Evolutionary conservation across 139 green algal species (phyloP), one percentile per base, ranked within the genome.

Genomic region (Nannochloris sp.): DNA sequence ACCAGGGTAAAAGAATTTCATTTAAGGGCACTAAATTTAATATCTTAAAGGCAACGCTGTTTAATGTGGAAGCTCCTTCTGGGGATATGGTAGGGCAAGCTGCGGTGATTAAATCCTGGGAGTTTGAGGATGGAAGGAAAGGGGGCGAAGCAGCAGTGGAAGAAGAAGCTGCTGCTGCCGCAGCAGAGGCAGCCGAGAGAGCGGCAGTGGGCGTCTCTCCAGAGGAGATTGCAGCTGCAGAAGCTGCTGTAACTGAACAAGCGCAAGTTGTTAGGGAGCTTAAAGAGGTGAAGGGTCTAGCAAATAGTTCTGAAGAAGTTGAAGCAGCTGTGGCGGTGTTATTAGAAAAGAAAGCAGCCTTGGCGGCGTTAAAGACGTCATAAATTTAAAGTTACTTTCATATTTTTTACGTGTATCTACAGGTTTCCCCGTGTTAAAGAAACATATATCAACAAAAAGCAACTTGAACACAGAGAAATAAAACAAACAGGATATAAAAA

Each of bases 101-200:
- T 3, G 65, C 68, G n/a, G 23, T 60, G 13, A 57, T 75, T 25
- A 30, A 25, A n/a, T 31, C 53, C 34, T 75, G 68, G 68, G 62
- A 75, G 13, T 75, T 54, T 45, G 60, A 65, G 35, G 68, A 75
- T 31, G 68, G 68, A 2, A 75, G 13, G 3, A 39, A 35, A 31
- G 68, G 68, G 13, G 68, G 68, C 13, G 30, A 27, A 30, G 15
- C 24, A 61, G 64, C 33, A 24, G 39, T 65, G 2, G 58, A 36
- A 24, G 30, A 36, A n/a, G 6, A 23, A 29, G 0, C 59, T 14
- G 32, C 4, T 19, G 8, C 8, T 9, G 48, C 9, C 48, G 48
- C 12, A 9, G 9, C 9, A 10, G 48, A 34, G 9, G 12, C 48
- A 9, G 48, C 9, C 12, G 0, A 13, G n/a, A 6, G 12, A 23